phyloP scores from a whole-genome alignment of 148 eudicot genomes.

The Agrostemma githago region DNA sequence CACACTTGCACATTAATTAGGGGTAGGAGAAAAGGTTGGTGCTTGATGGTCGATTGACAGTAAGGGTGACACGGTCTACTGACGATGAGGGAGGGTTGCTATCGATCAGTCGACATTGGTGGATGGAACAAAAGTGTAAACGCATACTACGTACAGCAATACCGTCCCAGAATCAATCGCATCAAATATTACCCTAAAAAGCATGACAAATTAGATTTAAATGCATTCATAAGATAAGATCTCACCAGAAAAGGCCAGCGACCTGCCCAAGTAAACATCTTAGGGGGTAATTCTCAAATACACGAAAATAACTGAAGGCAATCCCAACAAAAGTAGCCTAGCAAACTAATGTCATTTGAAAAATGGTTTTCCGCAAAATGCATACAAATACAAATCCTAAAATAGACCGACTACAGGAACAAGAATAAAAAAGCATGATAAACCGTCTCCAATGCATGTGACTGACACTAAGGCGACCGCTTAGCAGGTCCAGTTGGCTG shows the following conservation, averaged over 20 bases:
- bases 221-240: not conserved
- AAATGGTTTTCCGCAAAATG: conserved; percentile 12
- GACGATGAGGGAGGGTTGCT: too few species aligned
- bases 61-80: too few species aligned
- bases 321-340: conserved; percentile 1
- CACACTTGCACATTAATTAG: too few species aligned
- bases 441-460: not conserved
- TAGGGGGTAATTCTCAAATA: not conserved
- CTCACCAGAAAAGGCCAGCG: not conserved
- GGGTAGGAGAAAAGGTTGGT: too few species aligned
- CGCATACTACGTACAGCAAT: too few species aligned
- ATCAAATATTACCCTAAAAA: too few species aligned
- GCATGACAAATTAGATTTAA: too few species aligned
- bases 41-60: too few species aligned
- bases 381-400: conserved; percentile 15
- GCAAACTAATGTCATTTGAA: not conserved
- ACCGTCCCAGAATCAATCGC: too few species aligned
- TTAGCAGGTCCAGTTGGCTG: conserved; percentile 57
- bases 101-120: too few species aligned
- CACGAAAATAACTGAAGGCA: not conserved
- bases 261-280: not conserved
- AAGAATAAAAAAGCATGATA: not conserved
- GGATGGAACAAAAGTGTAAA: too few species aligned
- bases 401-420: conserved; percentile 12
- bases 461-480: conserved; percentile 46